phyloP scores from a whole-genome alignment of 1,284 basidiomycete species.

The Boletus sp. region DNA sequence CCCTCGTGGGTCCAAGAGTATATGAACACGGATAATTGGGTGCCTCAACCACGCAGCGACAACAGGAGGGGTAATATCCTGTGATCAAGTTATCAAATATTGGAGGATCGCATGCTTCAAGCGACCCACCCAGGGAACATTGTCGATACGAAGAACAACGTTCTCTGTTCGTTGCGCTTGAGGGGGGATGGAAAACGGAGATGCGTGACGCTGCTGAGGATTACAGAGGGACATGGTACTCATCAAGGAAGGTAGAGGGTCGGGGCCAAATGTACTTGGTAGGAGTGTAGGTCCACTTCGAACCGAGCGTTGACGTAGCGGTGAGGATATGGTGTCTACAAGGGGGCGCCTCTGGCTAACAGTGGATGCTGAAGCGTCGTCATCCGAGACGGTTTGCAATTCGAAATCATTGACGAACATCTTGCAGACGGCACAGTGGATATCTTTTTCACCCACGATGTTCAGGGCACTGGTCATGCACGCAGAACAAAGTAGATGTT shows the following conservation, averaged over 20 bases:
- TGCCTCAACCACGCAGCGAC: constrained; percentile 65
- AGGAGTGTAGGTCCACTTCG: constrained; percentile 19
- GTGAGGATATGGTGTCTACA: constrained; percentile 21
- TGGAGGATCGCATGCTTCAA: constrained; percentile 3
- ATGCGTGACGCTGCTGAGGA: constrained; percentile 11
- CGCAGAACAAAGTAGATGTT: constrained; percentile 68
- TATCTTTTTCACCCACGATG: constrained; percentile 80
- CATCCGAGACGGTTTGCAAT: constrained; percentile 33
- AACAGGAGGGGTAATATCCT: constrained; percentile 77
- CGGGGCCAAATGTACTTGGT: constrained; percentile 25
- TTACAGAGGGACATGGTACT: constrained; percentile 19
- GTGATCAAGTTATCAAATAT: constrained; percentile 10
- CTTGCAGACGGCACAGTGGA: constrained; percentile 75
- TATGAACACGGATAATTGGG: constrained; percentile 64
- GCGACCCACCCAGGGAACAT: constrained; percentile 73
- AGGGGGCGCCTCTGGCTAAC: constrained; percentile 12
- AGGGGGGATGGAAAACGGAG: constrained; percentile 13
- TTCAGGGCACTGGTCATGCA: constrained; percentile 80
- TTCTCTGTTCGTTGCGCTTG: constrained; percentile 35
- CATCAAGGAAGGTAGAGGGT: constrained; percentile 28
- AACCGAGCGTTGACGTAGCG: constrained; percentile 23
- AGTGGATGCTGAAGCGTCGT: constrained; percentile 20
- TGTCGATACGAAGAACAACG: constrained; percentile 73
- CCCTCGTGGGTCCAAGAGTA: constrained; percentile 71
- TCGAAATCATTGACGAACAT: constrained; percentile 64